A percentile compares a stretch with the other conserved stretches of the same genome.
Evolutionary conservation across 345 rosid genomes (phyloP).

Genomic region (Moricandia arvensis): DNA sequence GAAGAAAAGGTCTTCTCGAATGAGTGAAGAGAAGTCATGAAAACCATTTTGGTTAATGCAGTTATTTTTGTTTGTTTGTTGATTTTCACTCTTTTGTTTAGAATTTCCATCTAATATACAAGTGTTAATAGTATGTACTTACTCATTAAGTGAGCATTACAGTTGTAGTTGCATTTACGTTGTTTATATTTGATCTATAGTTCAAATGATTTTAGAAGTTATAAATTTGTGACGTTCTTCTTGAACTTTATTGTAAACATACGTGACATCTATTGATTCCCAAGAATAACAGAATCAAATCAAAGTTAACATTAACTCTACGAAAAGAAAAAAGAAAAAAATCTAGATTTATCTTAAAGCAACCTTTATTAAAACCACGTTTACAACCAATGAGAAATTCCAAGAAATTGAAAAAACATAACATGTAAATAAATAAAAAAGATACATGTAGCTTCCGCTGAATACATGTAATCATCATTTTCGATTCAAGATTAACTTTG

Average conservation of each 20-base stretch:
- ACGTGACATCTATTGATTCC: not conserved
- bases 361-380: conserved; percentile 25
- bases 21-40: not conserved
- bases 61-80: not conserved
- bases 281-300: not conserved
- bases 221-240: not conserved
- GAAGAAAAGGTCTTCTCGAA: not conserved
- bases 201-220: not conserved
- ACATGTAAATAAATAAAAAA: not conserved
- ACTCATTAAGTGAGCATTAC: no score
- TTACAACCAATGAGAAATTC: conserved; percentile 24
- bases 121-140: no score
- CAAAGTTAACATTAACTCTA: not conserved
- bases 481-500: conserved; percentile 15
- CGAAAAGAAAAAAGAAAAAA: not conserved
- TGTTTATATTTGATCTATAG: not conserved
- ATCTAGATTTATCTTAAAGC: conserved; percentile 27
- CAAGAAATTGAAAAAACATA: not conserved
- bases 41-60: not conserved
- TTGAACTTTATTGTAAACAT: not conserved
- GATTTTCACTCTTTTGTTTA: not conserved
- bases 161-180: not conserved
- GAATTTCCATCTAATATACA: not conserved
- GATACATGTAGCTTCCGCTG: conserved; percentile 4
- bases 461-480: conserved; percentile 6